phyloP scores from a whole-genome alignment of 2,329 filamentous ascomycete species.

The Sclerotinia nivalis region DNA sequence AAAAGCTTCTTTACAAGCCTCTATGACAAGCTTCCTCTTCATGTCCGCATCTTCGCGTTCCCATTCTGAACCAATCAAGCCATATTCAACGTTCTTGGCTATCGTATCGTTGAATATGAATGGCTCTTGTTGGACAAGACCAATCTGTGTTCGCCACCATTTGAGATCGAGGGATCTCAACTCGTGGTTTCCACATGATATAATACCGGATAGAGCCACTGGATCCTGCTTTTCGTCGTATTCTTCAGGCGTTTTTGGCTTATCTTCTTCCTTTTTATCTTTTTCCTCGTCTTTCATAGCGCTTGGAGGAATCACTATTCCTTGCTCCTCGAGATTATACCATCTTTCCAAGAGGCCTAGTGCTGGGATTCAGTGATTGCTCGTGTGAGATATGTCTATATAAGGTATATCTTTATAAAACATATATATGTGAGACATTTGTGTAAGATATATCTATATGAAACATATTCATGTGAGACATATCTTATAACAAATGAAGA shows the following conservation, averaged over 20 bases:
- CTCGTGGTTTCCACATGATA: constrained; percentile 55
- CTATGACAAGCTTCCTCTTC: constrained; percentile 60
- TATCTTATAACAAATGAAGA: too few species aligned
- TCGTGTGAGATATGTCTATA: too few species aligned
- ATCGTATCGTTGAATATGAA: constrained; percentile 69
- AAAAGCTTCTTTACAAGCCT: constrained; percentile 67
- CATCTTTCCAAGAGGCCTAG: constrained; percentile 45
- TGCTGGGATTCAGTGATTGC: background rate
- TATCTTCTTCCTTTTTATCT: constrained; percentile 47
- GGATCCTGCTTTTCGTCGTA: constrained; percentile 34
- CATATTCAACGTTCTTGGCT: constrained; percentile 61
- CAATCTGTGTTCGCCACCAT: constrained; percentile 61
- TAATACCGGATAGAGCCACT: constrained; percentile 52
- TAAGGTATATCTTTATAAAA: too few species aligned
- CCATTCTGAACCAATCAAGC: constrained; percentile 55
- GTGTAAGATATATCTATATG: too few species aligned
- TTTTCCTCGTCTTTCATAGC: constrained; percentile 33
- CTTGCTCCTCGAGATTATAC: constrained; percentile 40
- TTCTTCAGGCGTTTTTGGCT: constrained; percentile 33
- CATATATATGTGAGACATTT: too few species aligned
- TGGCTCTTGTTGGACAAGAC: constrained; percentile 67
- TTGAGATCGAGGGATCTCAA: constrained; percentile 62
- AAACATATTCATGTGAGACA: too few species aligned
- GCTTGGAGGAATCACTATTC: constrained; percentile 21
- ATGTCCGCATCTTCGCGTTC: constrained; percentile 54